Evolutionary conservation across 2,329 filamentous ascomycete species (phyloP).

Genomic region (Colletotrichum sp.): DNA sequence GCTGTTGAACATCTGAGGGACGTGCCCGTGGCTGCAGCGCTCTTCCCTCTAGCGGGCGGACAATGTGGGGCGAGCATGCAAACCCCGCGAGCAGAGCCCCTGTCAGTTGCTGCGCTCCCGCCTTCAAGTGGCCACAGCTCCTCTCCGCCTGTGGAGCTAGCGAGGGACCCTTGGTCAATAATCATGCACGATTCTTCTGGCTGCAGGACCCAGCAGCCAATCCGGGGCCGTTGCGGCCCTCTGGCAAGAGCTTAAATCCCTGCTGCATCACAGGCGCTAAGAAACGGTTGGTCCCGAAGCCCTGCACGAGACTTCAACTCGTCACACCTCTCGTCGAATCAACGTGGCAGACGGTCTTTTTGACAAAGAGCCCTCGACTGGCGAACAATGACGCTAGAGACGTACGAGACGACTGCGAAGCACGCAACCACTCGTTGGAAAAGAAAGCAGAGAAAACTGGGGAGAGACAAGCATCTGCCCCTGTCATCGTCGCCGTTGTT

Average conservation of each 20-base stretch:
- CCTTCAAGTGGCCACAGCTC: constrained; percentile 21
- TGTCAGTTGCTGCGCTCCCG: constrained; percentile 11
- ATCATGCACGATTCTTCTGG: constrained; percentile 32
- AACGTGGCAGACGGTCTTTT: constrained; percentile 17
- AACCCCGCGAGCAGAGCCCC: constrained; percentile 18
- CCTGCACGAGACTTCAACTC: constrained; percentile 48
- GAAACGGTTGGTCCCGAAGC: constrained; percentile 51
- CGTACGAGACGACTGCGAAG: constrained; percentile 7
- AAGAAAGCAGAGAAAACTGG: background rate
- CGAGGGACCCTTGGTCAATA: constrained; percentile 26
- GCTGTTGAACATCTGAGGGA: constrained; percentile 3
- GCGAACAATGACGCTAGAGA: constrained; percentile 15
- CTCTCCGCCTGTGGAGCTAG: background rate
- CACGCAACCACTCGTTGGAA: background rate
- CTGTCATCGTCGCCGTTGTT: background rate
- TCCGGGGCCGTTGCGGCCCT: constrained; percentile 40
- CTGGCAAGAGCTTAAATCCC: constrained; percentile 26
- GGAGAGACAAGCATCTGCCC: background rate
- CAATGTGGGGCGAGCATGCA: background rate
- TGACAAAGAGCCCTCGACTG: constrained; percentile 6
- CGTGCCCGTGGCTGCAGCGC: constrained; percentile 11
- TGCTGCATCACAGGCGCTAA: constrained; percentile 37
- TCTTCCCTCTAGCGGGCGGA: background rate
- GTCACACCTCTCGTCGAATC: constrained; percentile 50
- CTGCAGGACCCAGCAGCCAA: constrained; percentile 36